These are phyloP conservation scores for Fusarium chuoi DNA, from an alignment of 2,329 filamentous ascomycete genomes.

Conservation along the genomic window DNA sequence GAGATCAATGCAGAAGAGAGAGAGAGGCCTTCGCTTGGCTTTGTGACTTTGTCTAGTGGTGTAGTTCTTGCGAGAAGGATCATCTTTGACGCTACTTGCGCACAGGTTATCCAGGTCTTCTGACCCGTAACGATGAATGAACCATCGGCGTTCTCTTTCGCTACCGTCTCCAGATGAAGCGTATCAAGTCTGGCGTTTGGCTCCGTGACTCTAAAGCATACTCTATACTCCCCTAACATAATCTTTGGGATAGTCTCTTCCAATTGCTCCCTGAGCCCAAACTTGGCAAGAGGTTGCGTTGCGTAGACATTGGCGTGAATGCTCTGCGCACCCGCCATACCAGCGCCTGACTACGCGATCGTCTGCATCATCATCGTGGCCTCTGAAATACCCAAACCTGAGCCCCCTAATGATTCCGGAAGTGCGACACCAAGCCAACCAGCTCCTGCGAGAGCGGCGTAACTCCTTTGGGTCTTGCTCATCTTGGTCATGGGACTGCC, in stretches of 20 bases:
- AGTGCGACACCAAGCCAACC: slow-evolving; percentile 87
- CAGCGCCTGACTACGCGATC: slow-evolving; percentile 80
- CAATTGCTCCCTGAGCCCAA: slow-evolving; percentile 73
- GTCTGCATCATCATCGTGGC: slow-evolving; percentile 91
- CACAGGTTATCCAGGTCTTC: slow-evolving; percentile 91
- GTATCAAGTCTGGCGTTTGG: slow-evolving; percentile 85
- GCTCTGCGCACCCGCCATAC: slow-evolving; percentile 76
- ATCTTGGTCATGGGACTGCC: slow-evolving; percentile 77
- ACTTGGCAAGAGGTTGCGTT: slow-evolving; percentile 79
- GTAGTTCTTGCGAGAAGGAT: slow-evolving; percentile 83
- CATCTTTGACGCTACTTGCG: slow-evolving; percentile 86
- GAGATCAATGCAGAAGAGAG: slow-evolving; percentile 82
- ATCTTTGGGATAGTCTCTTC: slow-evolving; percentile 74
- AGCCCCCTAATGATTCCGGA: slow-evolving; percentile 78
- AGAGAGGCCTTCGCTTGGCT: slow-evolving; percentile 79
- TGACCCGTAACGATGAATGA: slow-evolving; percentile 78
- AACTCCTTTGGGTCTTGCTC: slow-evolving; percentile 79
- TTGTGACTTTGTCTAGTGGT: slow-evolving; percentile 71
- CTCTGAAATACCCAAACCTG: slow-evolving; percentile 81
- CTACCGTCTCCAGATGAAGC: slow-evolving; percentile 73
- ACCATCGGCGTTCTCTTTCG: slow-evolving; percentile 63
- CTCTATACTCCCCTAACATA: slow-evolving; percentile 75
- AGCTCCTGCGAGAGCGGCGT: slow-evolving; percentile 76
- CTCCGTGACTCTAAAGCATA: slow-evolving; percentile 88
- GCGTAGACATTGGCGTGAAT: slow-evolving; percentile 77